Percentiles rank a stretch among this genome's conserved stretches.
Conservation (phyloP, 176 grass and related monocot species). For the Oryza officinalis region DNA sequence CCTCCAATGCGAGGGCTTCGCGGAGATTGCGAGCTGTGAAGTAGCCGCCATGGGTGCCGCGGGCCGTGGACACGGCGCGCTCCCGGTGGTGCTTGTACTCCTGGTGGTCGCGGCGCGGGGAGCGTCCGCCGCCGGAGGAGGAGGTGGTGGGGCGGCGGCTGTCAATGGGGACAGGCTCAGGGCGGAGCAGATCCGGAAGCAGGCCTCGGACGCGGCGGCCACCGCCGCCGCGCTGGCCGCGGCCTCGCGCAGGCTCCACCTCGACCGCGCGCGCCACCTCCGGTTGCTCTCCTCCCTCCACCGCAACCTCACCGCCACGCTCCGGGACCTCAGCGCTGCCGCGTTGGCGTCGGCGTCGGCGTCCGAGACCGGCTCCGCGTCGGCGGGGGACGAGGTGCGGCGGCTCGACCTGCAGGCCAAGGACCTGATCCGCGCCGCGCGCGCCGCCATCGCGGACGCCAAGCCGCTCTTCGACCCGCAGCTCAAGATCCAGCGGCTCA, state of each 20-base stretch:
- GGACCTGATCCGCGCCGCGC: constrained; percentile 83
- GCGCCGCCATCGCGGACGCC: constrained; percentile 67
- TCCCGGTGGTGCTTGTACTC: neutral
- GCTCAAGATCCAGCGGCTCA: constrained; percentile 98
- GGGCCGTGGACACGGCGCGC: neutral
- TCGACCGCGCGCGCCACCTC: constrained; percentile 67
- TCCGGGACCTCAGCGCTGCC: constrained; percentile 35
- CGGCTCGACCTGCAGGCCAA: constrained; percentile 70
- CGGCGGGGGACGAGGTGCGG: neutral
- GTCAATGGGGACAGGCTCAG: constrained; percentile 54
- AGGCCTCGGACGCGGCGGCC: constrained; percentile 57
- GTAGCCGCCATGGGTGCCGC: constrained; percentile 30
- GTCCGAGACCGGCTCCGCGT: neutral
- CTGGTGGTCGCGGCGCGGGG: neutral
- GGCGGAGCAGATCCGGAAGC: constrained; percentile 76
- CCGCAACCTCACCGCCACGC: constrained; percentile 78
- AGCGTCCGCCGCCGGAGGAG: neutral
- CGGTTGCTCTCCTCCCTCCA: constrained; percentile 80
- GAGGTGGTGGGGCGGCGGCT: constrained; percentile 17
- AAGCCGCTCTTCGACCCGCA: constrained; percentile 95
- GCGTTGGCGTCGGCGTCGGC: neutral
- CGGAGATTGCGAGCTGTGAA: constrained; percentile 7
- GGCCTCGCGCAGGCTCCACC: constrained; percentile 66
- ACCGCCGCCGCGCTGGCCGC: constrained; percentile 54
- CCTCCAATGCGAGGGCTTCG: constrained; percentile 20